Evolutionary conservation across 2,329 filamentous ascomycete species (phyloP), one percentile per base, ranked within the genome.

Genomic region (Pseudogymnoascus sp.): DNA sequence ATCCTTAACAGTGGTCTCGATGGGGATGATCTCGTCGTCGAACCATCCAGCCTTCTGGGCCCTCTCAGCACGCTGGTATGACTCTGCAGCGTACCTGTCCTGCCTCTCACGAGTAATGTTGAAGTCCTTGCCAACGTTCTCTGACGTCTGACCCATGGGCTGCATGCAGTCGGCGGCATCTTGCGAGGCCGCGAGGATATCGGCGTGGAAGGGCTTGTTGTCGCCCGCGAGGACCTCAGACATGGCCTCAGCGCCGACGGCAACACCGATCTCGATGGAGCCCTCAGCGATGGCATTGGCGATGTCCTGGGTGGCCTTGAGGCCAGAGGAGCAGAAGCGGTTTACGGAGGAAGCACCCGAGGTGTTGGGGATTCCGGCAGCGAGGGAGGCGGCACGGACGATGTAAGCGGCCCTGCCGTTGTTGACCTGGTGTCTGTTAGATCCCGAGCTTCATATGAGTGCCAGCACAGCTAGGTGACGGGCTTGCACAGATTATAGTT

Each of bases 121-220:
- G 75, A 97, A 97, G 77, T 97, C 94, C 58, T 85, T 85, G 69
- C 88, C 91, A 29, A 99, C 92, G 73, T 97, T 97, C 80, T 99
- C 94, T 64, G 88, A 93, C 2, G 94, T 99, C 84, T 96, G 95
- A 21, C 94, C 94, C 94, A 99, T 99, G 67, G 93, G 89, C 81
- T 92, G 85, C 85, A 93, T 85, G 81, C 92, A 94, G 78, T 97
- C 93, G 55, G 76, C 76, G 0, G 91, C 84, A 72, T 97, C 90
- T 73, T 91, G 88, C 77, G 58, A 59, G 82, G 88, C 71, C 81
- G 78, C 68, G 78, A 90, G 78, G 64, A 97, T 85, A 65, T 87
- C 86, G 66, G 88, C 85, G 74, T 91, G 87, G 76, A 97, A 94
- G 3, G 89, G 87, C 65, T 84, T 76, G 48, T 86, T 84, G 37